A percentile compares a stretch with the other conserved stretches of the same genome.
Conservation (phyloP, 192 early-diverging fungal genomes). For the Chytriomyces confervae region DNA sequence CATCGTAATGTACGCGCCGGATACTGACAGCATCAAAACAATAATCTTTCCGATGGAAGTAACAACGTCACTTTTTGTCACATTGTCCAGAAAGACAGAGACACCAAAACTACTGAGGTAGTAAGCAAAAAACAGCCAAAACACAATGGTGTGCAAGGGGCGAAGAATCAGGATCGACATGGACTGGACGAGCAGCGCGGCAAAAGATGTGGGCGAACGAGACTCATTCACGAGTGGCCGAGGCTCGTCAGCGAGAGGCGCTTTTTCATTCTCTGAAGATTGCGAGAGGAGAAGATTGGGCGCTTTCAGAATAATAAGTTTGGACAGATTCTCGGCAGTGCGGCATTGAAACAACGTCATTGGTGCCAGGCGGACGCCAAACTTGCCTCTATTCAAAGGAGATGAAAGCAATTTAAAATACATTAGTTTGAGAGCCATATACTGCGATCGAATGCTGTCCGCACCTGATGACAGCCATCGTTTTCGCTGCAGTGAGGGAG, state of each 20-base stretch:
- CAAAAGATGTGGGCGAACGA: conserved; percentile 14
- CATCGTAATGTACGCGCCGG: conserved; percentile 5
- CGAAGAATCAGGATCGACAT: conserved; percentile 33
- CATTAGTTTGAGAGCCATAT: neutral
- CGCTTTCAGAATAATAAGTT: neutral
- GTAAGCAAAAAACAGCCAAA: conserved; percentile 23
- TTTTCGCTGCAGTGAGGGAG: conserved; percentile 39
- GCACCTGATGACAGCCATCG: conserved; percentile 1
- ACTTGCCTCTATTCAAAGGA: neutral
- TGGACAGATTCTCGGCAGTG: conserved; percentile 1
- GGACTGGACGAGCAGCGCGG: conserved; percentile 29
- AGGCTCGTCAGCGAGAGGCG: neutral
- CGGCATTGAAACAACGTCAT: conserved; percentile 18
- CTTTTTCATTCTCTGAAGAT: neutral
- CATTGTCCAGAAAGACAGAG: neutral
- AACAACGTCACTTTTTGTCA: neutral
- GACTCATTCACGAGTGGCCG: neutral
- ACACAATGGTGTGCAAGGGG: conserved; percentile 35
- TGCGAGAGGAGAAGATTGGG: neutral
- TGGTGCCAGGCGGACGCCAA: neutral
- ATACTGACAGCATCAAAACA: conserved; percentile 22
- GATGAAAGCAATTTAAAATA: neutral
- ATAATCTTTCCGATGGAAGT: conserved; percentile 6
- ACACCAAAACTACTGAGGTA: neutral
- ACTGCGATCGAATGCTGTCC: neutral